Conservation (phyloP, 352 stramenopile genomes). For the Globisporangium heterothallicum region DNA sequence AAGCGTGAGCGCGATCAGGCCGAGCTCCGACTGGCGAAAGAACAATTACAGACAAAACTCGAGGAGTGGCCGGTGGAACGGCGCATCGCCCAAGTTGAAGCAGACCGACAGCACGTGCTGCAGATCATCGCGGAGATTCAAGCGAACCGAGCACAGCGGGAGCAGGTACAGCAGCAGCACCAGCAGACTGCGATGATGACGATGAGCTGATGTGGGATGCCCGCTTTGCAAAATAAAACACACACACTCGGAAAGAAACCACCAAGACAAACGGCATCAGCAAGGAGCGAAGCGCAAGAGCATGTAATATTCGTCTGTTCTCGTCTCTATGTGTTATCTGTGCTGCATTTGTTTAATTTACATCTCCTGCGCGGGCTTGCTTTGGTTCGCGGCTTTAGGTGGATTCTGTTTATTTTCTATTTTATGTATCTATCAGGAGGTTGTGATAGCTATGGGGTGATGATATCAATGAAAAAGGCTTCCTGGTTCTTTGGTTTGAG, state of each 20-base stretch:
- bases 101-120: slow-evolving; percentile 67
- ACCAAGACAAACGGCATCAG: no score
- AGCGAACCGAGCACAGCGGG: slow-evolving; percentile 40
- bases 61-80: slow-evolving; percentile 76
- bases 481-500: no score
- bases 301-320: no score
- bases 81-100: slow-evolving; percentile 77
- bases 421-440: slow-evolving; percentile 8
- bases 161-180: slow-evolving; percentile 21
- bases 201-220: slow-evolving; percentile 22
- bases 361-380: no score
- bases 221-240: neutral
- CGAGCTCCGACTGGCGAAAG: slow-evolving; percentile 52
- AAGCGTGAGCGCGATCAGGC: slow-evolving; percentile 57
- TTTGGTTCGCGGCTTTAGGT: no score
- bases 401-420: slow-evolving; percentile 4
- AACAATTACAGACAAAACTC: slow-evolving; percentile 36
- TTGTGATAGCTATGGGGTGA: no score
- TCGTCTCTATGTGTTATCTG: no score
- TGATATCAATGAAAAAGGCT: no score
- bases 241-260: neutral
- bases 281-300: neutral
- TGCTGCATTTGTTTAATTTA: no score
- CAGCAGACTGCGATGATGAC: slow-evolving; percentile 35
- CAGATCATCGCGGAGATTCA: slow-evolving; percentile 75